Conservation (phyloP, 2,329 filamentous ascomycete genomes). For the Aciculosporium take region DNA sequence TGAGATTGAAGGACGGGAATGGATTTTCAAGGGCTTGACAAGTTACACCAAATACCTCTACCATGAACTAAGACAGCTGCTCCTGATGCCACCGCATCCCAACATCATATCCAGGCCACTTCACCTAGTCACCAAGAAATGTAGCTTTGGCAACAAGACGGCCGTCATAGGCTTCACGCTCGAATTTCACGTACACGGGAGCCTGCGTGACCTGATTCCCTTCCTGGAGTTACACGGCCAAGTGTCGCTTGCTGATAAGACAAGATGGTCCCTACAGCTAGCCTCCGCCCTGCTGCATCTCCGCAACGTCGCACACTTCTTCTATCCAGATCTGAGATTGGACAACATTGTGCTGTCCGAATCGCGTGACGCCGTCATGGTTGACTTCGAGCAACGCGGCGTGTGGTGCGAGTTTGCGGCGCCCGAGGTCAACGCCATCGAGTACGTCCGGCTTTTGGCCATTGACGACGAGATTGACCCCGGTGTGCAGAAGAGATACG, state of each 20-base stretch:
- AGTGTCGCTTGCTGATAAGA: slow-evolving; percentile 28
- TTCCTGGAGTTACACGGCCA: slow-evolving; percentile 31
- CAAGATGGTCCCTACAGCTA: slow-evolving; percentile 40
- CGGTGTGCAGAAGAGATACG: slow-evolving; percentile 26
- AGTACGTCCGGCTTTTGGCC: slow-evolving; percentile 41
- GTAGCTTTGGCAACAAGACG: slow-evolving; percentile 39
- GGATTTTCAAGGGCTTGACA: slow-evolving; percentile 44
- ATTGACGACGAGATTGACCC: slow-evolving; percentile 31
- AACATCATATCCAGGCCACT: slow-evolving; percentile 38
- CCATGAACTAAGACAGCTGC: slow-evolving; percentile 43
- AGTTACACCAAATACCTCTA: slow-evolving; percentile 46
- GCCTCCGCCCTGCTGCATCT: slow-evolving; percentile 37
- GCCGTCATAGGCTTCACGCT: slow-evolving; percentile 44
- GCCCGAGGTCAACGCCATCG: slow-evolving; percentile 45
- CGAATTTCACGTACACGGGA: slow-evolving; percentile 38
- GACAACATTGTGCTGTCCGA: slow-evolving; percentile 43
- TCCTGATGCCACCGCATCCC: slow-evolving; percentile 35
- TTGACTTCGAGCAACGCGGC: slow-evolving; percentile 49
- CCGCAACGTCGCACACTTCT: slow-evolving; percentile 28
- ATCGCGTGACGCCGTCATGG: slow-evolving; percentile 34
- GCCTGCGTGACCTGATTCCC: slow-evolving; percentile 40
- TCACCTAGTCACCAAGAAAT: slow-evolving; percentile 41
- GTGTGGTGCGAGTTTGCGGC: slow-evolving; percentile 49
- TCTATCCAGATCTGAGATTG: slow-evolving; percentile 44
- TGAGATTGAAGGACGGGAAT: slow-evolving; percentile 24